Conservation (phyloP, 192 early-diverging fungal genomes). For the Gryganskiella cystojenkinii region DNA sequence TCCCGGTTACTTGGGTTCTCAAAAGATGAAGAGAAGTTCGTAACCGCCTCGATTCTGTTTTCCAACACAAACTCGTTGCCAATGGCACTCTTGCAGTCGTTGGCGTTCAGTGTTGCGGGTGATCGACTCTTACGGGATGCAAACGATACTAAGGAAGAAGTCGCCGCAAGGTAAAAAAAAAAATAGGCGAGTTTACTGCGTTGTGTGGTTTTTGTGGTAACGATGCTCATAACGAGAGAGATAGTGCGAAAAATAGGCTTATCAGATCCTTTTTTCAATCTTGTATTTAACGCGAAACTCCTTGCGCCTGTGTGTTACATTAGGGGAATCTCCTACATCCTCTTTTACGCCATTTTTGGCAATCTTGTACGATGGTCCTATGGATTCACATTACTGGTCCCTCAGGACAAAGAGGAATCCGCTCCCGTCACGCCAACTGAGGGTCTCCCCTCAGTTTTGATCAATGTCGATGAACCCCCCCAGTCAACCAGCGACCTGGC, state of each 20-base stretch:
- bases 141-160: constrained; percentile 55
- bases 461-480: constrained; percentile 20
- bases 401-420: constrained; percentile 31
- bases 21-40: constrained; percentile 68
- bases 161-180: constrained; percentile 63
- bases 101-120: constrained; percentile 62
- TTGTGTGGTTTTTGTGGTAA: no score
- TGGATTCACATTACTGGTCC: constrained; percentile 71
- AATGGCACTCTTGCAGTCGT: constrained; percentile 73
- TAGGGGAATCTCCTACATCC: constrained; percentile 81
- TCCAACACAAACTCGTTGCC: constrained; percentile 81
- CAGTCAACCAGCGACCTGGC: not conserved
- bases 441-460: constrained; percentile 34
- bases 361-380: constrained; percentile 85
- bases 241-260: no score
- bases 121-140: constrained; percentile 53
- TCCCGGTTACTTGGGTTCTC: constrained; percentile 55
- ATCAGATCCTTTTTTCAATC: not conserved
- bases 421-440: constrained; percentile 45
- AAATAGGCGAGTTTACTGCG: no score
- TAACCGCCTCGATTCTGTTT: constrained; percentile 73
- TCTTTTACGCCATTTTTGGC: constrained; percentile 83
- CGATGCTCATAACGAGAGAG: no score
- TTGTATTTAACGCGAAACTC: not conserved
- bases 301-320: not conserved